phyloP scores from a whole-genome alignment of 345 rosid genomes.

The Alliaria petiolata region DNA sequence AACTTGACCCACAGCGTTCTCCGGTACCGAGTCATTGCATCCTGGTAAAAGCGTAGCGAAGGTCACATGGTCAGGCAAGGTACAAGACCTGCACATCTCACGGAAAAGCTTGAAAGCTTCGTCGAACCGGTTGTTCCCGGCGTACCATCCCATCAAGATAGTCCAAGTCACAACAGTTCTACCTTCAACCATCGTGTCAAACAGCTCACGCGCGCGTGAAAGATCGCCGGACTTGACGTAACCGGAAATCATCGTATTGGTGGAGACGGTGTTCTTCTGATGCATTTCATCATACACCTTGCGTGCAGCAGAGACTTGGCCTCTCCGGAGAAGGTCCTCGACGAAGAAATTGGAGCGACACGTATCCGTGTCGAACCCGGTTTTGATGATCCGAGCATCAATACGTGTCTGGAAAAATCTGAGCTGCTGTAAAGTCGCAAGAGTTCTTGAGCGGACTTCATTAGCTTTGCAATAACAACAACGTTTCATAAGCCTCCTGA shows the following conservation, averaged over 20 bases:
- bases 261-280: slow-evolving; percentile 56
- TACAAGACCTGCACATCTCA: slow-evolving; percentile 45
- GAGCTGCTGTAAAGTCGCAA: slow-evolving; percentile 13
- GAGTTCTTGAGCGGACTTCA: slow-evolving; percentile 6
- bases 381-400: slow-evolving; percentile 75
- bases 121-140: slow-evolving; percentile 33
- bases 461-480: no score
- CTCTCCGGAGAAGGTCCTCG: slow-evolving; percentile 29
- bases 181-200: slow-evolving; percentile 42
- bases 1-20: slow-evolving; percentile 43
- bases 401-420: slow-evolving; percentile 9
- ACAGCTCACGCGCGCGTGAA: slow-evolving; percentile 47
- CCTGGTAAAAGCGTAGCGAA: slow-evolving; percentile 70
- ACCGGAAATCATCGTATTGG: slow-evolving; percentile 63
- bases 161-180: slow-evolving; percentile 81
- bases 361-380: slow-evolving; percentile 63
- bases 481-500: no score
- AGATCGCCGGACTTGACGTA: slow-evolving; percentile 54
- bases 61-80: slow-evolving; percentile 63
- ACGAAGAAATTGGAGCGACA: slow-evolving; percentile 60
- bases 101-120: slow-evolving; percentile 61
- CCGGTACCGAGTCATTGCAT: slow-evolving; percentile 33
- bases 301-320: slow-evolving; percentile 55
- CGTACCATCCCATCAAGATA: slow-evolving; percentile 70
- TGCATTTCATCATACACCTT: slow-evolving; percentile 77